Evolutionary conservation across 192 early-diverging fungal species (phyloP).

Genomic region (Oehlia diaphana): DNA sequence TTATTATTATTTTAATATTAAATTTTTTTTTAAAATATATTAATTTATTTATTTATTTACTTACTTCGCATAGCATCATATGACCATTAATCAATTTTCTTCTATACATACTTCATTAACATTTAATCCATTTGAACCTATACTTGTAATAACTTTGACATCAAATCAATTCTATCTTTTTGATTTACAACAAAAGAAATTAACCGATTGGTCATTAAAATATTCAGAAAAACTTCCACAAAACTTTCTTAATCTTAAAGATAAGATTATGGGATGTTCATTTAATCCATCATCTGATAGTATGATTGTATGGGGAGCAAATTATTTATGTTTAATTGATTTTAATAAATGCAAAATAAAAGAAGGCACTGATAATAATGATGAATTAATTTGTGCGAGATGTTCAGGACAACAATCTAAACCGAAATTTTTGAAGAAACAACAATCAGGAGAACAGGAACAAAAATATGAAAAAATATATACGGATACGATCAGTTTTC

Average conservation of each 20-base stretch:
- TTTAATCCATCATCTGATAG: conserved; percentile 64
- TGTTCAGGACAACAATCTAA: conserved; percentile 48
- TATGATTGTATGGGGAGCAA: conserved; percentile 68
- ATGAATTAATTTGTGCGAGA: conserved; percentile 41
- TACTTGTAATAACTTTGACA: conserved; percentile 57
- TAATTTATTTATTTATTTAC: too few species aligned
- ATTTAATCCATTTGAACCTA: conserved; percentile 62
- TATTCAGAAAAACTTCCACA: conserved; percentile 68
- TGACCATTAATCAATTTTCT: conserved; percentile 60
- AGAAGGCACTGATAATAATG: conserved; percentile 28
- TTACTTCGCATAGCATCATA: conserved; percentile 51
- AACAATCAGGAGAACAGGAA: conserved; percentile 36
- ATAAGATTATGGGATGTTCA: conserved; percentile 73
- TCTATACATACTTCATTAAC: conserved; percentile 65
- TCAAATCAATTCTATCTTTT: conserved; percentile 80
- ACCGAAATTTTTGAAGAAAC: conserved; percentile 32
- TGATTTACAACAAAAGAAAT: conserved; percentile 64
- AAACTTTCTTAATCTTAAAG: conserved; percentile 60
- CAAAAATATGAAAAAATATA: conserved; percentile 44
- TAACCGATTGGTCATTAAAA: conserved; percentile 82
- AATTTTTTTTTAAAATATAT: too few species aligned
- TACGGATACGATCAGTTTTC: conserved; percentile 60
- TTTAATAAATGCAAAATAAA: conserved; percentile 58
- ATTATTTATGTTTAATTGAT: conserved; percentile 76
- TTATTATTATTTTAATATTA: too few species aligned